These are phyloP conservation scores for Scutellaria barbata DNA, from an alignment of 257 asterid species.

Conservation along the genomic window DNA sequence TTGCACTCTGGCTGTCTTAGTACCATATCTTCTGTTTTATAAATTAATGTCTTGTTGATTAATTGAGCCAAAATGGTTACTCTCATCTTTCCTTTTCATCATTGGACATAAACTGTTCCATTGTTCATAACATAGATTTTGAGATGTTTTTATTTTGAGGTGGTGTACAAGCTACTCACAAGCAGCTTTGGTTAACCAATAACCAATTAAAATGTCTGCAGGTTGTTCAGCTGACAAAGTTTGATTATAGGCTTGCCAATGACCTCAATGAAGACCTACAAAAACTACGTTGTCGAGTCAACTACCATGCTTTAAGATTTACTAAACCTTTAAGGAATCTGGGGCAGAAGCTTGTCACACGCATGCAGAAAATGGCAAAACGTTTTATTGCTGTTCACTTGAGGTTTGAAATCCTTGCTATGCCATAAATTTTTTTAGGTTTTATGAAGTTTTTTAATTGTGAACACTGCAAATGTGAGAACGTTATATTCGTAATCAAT, in stretches of 20 bases:
- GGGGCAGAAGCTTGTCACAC: conserved; percentile 79
- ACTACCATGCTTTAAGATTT: conserved; percentile 91
- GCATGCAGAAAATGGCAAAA: conserved; percentile 81
- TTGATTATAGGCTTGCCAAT: conserved; percentile 92
- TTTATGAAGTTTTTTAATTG: conserved; percentile 29
- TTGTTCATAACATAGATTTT: too few species aligned
- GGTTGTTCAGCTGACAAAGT: conserved; percentile 99
- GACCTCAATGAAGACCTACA: conserved; percentile 90
- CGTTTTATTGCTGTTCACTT: conserved; percentile 93
- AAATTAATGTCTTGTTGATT: too few species aligned
- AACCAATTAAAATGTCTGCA: conserved; percentile 44
- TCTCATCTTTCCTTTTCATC: conserved; percentile 23
- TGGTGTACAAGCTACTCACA: conserved; percentile 15
- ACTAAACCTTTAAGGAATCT: conserved; percentile 78
- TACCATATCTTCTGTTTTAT: not conserved
- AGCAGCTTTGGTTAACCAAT: conserved; percentile 31
- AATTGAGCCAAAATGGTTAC: not conserved
- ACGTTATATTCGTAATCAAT: not conserved
- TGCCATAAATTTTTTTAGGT: conserved; percentile 19
- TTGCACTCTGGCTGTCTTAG: too few species aligned
- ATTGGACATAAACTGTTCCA: not conserved
- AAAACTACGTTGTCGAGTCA: conserved; percentile 91
- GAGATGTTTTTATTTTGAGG: conserved; percentile 14
- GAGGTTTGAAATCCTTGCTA: conserved; percentile 59
- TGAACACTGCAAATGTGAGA: conserved; percentile 23